A percentile compares a stretch with the other conserved stretches of the same genome.
Conservation (phyloP, 768 basidiomycete species). For the Psilocybe sp. region DNA sequence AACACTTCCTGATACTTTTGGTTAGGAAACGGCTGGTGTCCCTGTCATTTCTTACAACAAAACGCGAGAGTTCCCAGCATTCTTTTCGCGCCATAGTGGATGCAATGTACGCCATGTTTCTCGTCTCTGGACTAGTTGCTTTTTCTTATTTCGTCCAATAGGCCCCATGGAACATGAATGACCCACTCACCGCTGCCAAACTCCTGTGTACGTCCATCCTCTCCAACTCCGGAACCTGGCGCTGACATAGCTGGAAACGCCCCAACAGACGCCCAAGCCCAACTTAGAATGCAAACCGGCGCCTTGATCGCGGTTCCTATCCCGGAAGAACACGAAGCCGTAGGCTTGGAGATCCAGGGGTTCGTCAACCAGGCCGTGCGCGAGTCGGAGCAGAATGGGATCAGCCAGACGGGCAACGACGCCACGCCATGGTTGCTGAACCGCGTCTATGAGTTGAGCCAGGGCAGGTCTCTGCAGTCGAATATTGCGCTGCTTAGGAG, state of each 20-base stretch:
- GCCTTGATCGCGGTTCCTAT: slow-evolving; percentile 88
- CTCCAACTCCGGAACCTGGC: not conserved
- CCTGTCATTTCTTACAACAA: slow-evolving; percentile 80
- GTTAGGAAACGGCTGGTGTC: slow-evolving; percentile 91
- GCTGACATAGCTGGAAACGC: not conserved
- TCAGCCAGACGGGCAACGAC: slow-evolving; percentile 81
- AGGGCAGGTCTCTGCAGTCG: slow-evolving; percentile 66
- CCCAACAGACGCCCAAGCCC: slow-evolving; percentile 59
- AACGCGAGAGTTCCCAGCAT: slow-evolving; percentile 88
- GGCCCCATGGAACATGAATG: slow-evolving; percentile 76
- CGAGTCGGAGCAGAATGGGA: slow-evolving; percentile 80
- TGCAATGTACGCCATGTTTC: slow-evolving; percentile 49
- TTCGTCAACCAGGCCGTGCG: slow-evolving; percentile 81
- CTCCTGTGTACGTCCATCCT: slow-evolving; percentile 58
- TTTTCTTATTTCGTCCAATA: slow-evolving; percentile 28
- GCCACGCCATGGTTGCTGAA: slow-evolving; percentile 92
- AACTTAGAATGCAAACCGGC: slow-evolving; percentile 73
- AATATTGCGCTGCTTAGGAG: slow-evolving; percentile 91
- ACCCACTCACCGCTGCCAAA: slow-evolving; percentile 65
- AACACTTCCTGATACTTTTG: not conserved
- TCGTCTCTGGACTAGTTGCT: not conserved
- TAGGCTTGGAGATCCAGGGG: slow-evolving; percentile 67
- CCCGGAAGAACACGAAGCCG: slow-evolving; percentile 66
- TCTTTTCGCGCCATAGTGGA: slow-evolving; percentile 84
- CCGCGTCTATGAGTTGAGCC: slow-evolving; percentile 78